These are phyloP conservation scores for Shiraia sp. DNA, from an alignment of 2,329 filamentous ascomycete genomes.

Conservation along the genomic window DNA sequence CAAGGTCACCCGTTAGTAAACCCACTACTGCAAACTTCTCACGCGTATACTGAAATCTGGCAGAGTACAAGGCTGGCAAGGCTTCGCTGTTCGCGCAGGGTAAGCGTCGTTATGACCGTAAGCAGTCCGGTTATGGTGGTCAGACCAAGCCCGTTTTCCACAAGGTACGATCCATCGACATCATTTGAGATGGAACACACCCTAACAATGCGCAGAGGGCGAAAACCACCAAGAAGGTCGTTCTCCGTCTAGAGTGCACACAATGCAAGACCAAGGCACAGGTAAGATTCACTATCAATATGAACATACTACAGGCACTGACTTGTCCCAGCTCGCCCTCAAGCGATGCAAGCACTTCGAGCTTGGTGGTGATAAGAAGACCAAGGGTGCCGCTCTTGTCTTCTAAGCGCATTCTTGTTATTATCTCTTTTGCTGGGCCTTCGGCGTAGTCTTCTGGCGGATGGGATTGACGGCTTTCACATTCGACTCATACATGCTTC, in stretches of 20 bases:
- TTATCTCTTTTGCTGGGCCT: slow-evolving; percentile 46
- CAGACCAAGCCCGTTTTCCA: slow-evolving; percentile 99
- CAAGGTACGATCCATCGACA: slow-evolving; percentile 53
- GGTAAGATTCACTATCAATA: slow-evolving; percentile 18
- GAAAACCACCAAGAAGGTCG: slow-evolving; percentile 99
- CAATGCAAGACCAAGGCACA: slow-evolving; percentile 69
- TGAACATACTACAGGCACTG: slow-evolving; percentile 7
- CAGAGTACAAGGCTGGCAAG: slow-evolving; percentile 93
- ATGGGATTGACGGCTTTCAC: slow-evolving; percentile 40
- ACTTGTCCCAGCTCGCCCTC: slow-evolving; percentile 82
- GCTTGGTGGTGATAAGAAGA: slow-evolving; percentile 99
- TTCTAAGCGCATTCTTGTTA: slow-evolving; percentile 75
- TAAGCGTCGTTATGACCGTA: slow-evolving; percentile 91
- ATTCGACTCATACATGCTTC: slow-evolving; percentile 39
- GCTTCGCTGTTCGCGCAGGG: slow-evolving; percentile 95
- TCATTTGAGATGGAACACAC: not conserved
- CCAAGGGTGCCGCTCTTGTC: slow-evolving; percentile 99
- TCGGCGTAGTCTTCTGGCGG: slow-evolving; percentile 45
- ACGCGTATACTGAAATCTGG: slow-evolving; percentile 29
- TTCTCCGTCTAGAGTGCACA: slow-evolving; percentile 97
- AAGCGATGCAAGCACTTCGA: slow-evolving; percentile 99
- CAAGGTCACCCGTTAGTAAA: slow-evolving; percentile 43
- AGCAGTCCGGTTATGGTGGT: slow-evolving; percentile 99
- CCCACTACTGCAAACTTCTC: slow-evolving; percentile 3
- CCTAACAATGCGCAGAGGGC: slow-evolving; percentile 70